Conservation (phyloP, 192 early-diverging fungal genomes). For the Spizellomyces punctatus region DNA sequence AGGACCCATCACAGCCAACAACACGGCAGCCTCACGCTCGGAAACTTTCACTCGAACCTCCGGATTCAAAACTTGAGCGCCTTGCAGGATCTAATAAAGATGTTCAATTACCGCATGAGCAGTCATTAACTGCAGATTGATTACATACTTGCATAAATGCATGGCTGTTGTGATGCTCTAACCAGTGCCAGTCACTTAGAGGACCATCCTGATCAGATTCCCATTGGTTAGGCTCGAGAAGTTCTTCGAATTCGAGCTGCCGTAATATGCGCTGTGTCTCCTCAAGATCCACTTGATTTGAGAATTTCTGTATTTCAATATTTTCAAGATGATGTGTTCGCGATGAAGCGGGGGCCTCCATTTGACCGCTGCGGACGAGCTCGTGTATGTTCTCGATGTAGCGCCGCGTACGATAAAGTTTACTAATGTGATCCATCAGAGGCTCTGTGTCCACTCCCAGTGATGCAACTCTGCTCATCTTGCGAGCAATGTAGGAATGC, state of each 20-base stretch:
- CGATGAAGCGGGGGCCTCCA: not conserved
- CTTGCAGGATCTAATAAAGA: constrained; percentile 31
- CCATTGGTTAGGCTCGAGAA: not conserved
- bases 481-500: not conserved
- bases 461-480: not conserved
- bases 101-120: no score
- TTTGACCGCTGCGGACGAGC: not conserved
- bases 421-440: not conserved
- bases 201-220: not conserved
- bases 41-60: constrained; percentile 19
- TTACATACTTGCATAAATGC: not conserved
- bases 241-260: not conserved
- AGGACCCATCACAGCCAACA: constrained; percentile 33
- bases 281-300: not conserved
- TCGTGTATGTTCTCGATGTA: not conserved
- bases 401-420: not conserved
- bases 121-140: no score
- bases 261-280: not conserved
- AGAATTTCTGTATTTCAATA: not conserved
- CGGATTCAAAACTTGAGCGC: constrained; percentile 11
- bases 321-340: not conserved
- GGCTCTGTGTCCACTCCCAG: not conserved
- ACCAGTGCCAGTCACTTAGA: not conserved
- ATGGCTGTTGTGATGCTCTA: not conserved
- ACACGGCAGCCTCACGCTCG: constrained; percentile 30